Evolutionary conservation across 169 alveolate species (phyloP), one percentile per base, ranked within the genome.

Genomic region (Plasmodium cynomolgi): DNA sequence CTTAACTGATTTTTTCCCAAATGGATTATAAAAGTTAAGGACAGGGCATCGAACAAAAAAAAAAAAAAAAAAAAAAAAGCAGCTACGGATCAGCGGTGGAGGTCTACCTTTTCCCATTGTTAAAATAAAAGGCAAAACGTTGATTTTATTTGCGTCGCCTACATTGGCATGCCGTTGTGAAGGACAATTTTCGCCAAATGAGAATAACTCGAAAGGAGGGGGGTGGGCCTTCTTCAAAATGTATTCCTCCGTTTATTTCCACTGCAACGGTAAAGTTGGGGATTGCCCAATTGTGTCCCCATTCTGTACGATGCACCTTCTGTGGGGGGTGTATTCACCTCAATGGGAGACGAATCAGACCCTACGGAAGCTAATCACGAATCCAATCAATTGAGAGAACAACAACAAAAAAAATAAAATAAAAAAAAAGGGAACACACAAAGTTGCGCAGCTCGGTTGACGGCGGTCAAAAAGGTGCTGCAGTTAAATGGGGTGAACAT

Each of bases 61-160:
- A 75, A 79, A 39, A 79, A 58, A 58, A 73, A 17, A 75, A 75
- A 75, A 75, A 75, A 79, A 39, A 79, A 58, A 58, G 37, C 13
- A 68, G 34, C 37, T 20, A 11, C n/a, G 77, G 37, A 68, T 68
- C 33, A 7, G 39, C 77, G 15, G 20, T 7, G 39, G 37, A 68
- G 29, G 15, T 68, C 37, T 29, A 68, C n/a, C n/a, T 26, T 68
- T 29, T 26, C 77, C 77, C 31, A 9, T 26, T 23, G 31, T 9
- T 9, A 68, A 68, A 68, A 68, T 68, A 20, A 68, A 23, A 68
- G 37, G 34, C 1, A 68, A 20, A 68, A 68, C 13, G 8, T 15
- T 50, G n/a, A 50, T 68, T 11, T 68, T 6, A 68, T 6, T 20
- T 68, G 77, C 37, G 39, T 23, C 37, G 3, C 37, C 77, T 68